These are phyloP conservation scores for Heracleum sosnowskyi DNA, from an alignment of 129 eudicot species.

Conservation along the genomic window DNA sequence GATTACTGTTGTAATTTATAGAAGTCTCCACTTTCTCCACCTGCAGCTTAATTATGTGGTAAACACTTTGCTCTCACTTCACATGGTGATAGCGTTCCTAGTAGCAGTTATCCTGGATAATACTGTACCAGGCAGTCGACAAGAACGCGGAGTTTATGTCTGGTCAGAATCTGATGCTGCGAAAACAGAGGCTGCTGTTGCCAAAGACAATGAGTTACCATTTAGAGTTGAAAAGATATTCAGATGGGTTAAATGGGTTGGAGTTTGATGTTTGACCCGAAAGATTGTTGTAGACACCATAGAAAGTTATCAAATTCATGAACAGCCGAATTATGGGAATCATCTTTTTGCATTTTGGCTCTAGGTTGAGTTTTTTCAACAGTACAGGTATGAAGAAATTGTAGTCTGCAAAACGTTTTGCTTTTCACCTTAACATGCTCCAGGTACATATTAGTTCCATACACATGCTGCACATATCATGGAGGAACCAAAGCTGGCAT, in stretches of 20 bases:
- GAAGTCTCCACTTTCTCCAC: too few species aligned
- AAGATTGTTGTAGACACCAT: not conserved
- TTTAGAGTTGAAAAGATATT: too few species aligned
- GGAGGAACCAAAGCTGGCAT: too few species aligned
- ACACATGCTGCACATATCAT: too few species aligned
- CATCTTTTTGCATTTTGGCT: not conserved
- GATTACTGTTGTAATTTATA: too few species aligned
- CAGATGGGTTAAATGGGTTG: too few species aligned
- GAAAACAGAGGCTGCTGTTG: conserved; percentile 70
- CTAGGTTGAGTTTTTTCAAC: not conserved
- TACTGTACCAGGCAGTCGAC: conserved; percentile 87
- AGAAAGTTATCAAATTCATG: not conserved
- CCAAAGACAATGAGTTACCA: too few species aligned
- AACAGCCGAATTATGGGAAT: not conserved
- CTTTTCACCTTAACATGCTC: not conserved
- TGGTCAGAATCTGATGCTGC: conserved; percentile 90
- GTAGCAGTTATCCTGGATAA: conserved; percentile 78
- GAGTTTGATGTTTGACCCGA: too few species aligned
- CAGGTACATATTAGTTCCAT: too few species aligned
- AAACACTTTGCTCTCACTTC: too few species aligned
- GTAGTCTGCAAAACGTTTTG: too few species aligned
- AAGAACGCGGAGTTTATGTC: conserved; percentile 89
- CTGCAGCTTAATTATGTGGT: too few species aligned
- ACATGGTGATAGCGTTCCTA: conserved; percentile 89
- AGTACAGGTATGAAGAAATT: conserved; percentile 10